Percentiles rank a stretch among this genome's conserved stretches.
Conservation (phyloP, 2,329 filamentous ascomycete species). For the Fusarium solani-melongenae region DNA sequence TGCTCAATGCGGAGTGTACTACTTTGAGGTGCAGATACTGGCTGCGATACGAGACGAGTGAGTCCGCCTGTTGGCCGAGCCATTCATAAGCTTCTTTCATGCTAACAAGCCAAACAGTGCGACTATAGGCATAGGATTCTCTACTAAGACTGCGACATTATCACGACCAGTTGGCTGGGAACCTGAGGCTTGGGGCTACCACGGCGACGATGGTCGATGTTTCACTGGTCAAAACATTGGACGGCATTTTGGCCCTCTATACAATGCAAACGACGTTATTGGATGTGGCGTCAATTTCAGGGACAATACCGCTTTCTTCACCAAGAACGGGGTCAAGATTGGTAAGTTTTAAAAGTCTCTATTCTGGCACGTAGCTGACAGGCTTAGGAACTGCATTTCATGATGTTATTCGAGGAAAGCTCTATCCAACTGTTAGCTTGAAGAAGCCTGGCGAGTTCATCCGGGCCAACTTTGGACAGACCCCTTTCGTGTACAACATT, state of each 20-base stretch:
- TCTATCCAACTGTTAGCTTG: constrained; percentile 76
- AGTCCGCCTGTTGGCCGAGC: constrained; percentile 43
- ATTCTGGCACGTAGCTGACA: constrained; percentile 36
- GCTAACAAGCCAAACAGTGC: constrained; percentile 54
- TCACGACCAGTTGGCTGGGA: constrained; percentile 74
- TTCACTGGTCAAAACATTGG: constrained; percentile 68
- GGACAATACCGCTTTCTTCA: constrained; percentile 74
- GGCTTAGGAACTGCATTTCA: constrained; percentile 72
- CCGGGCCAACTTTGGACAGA: constrained; percentile 74
- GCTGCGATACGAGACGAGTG: constrained; percentile 66
- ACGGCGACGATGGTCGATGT: constrained; percentile 74
- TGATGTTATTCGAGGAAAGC: constrained; percentile 69
- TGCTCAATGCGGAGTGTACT: constrained; percentile 90
- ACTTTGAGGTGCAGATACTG: constrained; percentile 78
- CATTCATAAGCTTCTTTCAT: not conserved
- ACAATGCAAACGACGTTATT: constrained; percentile 67
- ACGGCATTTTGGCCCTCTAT: constrained; percentile 67
- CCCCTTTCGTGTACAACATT: constrained; percentile 90
- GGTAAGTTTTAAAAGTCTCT: constrained; percentile 53
- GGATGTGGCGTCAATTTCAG: constrained; percentile 76
- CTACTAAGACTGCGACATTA: constrained; percentile 63
- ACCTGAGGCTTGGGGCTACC: constrained; percentile 74
- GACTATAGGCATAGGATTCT: constrained; percentile 73
- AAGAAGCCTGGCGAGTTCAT: constrained; percentile 73
- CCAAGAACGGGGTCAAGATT: constrained; percentile 69